Conservation (phyloP, 306 rosid species). For the Dryas octopetala region DNA sequence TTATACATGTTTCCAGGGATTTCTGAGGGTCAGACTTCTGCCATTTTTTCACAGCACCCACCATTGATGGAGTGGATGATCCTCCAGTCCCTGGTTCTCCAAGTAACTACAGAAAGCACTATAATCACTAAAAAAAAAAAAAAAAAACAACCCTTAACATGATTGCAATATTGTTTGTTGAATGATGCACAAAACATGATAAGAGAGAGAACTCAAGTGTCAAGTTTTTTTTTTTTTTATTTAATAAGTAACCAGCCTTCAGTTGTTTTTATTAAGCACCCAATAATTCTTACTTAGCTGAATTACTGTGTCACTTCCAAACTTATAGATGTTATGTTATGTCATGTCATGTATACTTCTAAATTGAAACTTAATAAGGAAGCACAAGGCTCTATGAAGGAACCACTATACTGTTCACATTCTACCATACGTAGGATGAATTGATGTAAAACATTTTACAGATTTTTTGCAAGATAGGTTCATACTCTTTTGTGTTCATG, state of each 20-base stretch:
- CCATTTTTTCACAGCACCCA: slow-evolving; percentile 95
- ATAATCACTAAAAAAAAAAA: slow-evolving; percentile 17
- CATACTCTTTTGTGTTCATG: too few species aligned
- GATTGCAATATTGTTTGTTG: background rate
- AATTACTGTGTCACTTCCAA: background rate
- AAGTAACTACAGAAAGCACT: slow-evolving; percentile 57
- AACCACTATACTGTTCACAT: background rate
- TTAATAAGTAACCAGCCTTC: background rate
- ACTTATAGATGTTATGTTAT: background rate
- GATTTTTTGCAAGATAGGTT: background rate
- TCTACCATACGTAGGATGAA: background rate
- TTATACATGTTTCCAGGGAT: slow-evolving; percentile 77
- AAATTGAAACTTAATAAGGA: background rate
- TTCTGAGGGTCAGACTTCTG: slow-evolving; percentile 77
- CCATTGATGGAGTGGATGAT: slow-evolving; percentile 97
- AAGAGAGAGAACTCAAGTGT: background rate
- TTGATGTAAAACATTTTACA: background rate
- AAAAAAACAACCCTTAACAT: background rate
- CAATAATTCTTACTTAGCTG: background rate
- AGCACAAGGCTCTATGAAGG: background rate
- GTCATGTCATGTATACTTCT: background rate
- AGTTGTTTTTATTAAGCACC: background rate
- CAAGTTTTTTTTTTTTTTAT: background rate
- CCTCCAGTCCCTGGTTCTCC: slow-evolving; percentile 99
- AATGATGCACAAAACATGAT: background rate